phyloP scores from a whole-genome alignment of 2,329 filamentous ascomycete species.

The Colletotrichum incanum region DNA sequence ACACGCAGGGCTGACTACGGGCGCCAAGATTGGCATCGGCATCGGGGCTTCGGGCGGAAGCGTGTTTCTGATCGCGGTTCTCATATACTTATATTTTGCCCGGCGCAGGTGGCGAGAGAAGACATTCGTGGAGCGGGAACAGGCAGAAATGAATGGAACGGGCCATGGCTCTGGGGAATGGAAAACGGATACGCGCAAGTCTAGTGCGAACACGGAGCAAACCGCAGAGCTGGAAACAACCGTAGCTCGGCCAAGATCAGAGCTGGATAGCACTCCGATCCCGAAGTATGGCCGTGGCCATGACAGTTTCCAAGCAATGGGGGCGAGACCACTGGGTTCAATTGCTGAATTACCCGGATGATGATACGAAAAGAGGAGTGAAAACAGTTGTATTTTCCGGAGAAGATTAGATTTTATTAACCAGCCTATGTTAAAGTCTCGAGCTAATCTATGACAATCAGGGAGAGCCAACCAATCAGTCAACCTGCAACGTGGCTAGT shows the following conservation, averaged over 20 bases:
- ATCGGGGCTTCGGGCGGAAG: slow-evolving; percentile 44
- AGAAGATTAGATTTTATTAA: too few species aligned
- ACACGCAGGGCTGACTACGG: slow-evolving; percentile 43
- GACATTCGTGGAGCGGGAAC: background rate
- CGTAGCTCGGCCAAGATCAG: slow-evolving; percentile 1
- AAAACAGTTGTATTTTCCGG: too few species aligned
- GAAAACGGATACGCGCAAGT: slow-evolving; percentile 3
- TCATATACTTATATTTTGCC: slow-evolving; percentile 45
- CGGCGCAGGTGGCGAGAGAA: slow-evolving; percentile 34
- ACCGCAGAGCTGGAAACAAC: background rate
- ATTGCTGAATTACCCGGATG: slow-evolving; percentile 5
- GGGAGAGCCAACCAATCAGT: too few species aligned
- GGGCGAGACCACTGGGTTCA: background rate
- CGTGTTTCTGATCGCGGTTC: slow-evolving; percentile 43
- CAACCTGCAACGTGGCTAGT: too few species aligned
- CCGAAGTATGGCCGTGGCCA: background rate
- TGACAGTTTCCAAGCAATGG: background rate
- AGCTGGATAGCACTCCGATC: slow-evolving; percentile 2
- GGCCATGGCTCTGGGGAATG: background rate
- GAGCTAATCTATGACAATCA: too few species aligned
- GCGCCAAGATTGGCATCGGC: slow-evolving; percentile 48
- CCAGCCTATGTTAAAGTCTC: too few species aligned
- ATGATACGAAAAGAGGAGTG: too few species aligned
- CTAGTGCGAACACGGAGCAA: background rate
- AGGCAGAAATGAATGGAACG: background rate